phyloP scores from a whole-genome alignment of 352 stramenopile species.

The Thalassiosira ordinaria region DNA sequence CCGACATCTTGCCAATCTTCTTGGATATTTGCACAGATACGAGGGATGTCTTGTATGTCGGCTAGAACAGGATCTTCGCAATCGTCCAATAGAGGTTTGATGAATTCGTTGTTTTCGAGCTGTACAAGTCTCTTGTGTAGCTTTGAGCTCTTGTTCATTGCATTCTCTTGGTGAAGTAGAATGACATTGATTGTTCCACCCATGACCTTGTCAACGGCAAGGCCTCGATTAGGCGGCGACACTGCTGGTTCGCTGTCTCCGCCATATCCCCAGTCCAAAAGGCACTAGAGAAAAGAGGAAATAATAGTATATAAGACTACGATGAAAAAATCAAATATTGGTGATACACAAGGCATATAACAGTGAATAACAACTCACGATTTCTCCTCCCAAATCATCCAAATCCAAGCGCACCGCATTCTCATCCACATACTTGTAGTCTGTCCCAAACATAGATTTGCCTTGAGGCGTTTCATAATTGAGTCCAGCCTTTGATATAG shows the following conservation, averaged over 20 bases:
- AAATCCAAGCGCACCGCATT: constrained; percentile 74
- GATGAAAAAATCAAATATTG: background rate
- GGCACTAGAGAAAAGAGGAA: constrained; percentile 30
- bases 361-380: constrained; percentile 40
- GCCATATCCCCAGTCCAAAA: constrained; percentile 68
- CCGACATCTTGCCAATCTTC: constrained; percentile 66
- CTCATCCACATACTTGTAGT: constrained; percentile 25
- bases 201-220: constrained; percentile 62
- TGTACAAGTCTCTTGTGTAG: constrained; percentile 16
- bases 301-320: background rate
- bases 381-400: constrained; percentile 81
- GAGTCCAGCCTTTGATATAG: constrained; percentile 55
- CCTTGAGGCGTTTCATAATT: constrained; percentile 54
- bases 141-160: constrained; percentile 17
- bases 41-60: constrained; percentile 77
- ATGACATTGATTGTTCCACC: constrained; percentile 55
- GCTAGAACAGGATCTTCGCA: constrained; percentile 59
- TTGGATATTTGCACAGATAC: constrained; percentile 69
- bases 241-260: constrained; percentile 36
- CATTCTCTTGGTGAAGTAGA: constrained; percentile 57
- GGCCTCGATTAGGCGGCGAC: constrained; percentile 62
- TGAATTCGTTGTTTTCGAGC: constrained; percentile 62
- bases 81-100: constrained; percentile 63
- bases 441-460: background rate
- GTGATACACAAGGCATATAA: background rate